Base-by-base conservation (phyloP, 192 early-diverging fungal species). In the Coemansia sp. region DNA sequence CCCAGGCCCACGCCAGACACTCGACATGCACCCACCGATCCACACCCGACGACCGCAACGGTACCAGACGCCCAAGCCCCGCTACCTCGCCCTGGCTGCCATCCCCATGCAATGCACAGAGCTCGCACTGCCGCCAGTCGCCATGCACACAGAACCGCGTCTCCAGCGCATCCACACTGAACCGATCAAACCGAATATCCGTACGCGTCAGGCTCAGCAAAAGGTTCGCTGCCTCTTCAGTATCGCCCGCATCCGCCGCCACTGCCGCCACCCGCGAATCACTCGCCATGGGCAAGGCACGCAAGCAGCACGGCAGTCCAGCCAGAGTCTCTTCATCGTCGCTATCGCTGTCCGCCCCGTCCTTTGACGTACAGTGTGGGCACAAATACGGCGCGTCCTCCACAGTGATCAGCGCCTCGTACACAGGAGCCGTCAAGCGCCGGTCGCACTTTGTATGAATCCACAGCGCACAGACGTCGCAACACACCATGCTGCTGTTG, bases 401-500 rank as follows among this genome's bases (percentile, higher is more conserved):
- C 11, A 76, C 71, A 26, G 79, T 59, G 3, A 78, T 72, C 22
- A 84, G 43, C n/a, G 71, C 64, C 14, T 82, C 77, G 30, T 82
- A 84, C 7, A 80, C 80, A 0, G 38, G 34, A 5, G 78, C 65
- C 7, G 73, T 66, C 20, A 82, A 47, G 0, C 47, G 33, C 0
- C 56, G 51, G 21, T 84, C 82, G 49, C 82, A 84, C 19, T 56
- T 64, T 5, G 72, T 44, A 55, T 84, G 82, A 4, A 84, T 58
- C 82, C 82, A 84, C 16, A 60, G 46, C 5, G 57, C 54, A 41
- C 82, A 84, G 7, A 76, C 58, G 34, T 84, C 82, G 44, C 80
- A 84, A 59, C 75, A 76, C 12, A 84, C 77, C 80, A 84, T 82
- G 22, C 62, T 77, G 27, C 75, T 64, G 42, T 76, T 76, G 38